Percentiles rank a stretch among this genome's conserved stretches.
phyloP scores from a whole-genome alignment of 345 rosid species.

The Citrus trifoliata region DNA sequence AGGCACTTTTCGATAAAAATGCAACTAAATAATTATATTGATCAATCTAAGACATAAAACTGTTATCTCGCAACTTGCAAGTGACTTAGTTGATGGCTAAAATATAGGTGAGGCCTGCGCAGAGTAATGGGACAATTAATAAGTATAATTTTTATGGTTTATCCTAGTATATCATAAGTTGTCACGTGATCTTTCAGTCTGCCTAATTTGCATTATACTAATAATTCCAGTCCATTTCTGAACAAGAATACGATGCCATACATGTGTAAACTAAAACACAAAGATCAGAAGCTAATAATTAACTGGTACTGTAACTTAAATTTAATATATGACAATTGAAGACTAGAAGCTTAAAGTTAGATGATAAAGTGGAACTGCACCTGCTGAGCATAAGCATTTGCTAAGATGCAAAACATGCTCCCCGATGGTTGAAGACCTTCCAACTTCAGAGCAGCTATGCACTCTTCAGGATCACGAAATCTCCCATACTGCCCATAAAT shows the following conservation, averaged over 20 bases:
- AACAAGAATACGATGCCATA: background rate
- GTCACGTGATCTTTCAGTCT: background rate
- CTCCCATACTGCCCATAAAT: conserved; percentile 62
- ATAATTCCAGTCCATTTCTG: background rate
- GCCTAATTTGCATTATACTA: background rate
- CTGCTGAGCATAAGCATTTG: conserved; percentile 84
- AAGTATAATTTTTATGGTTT: background rate
- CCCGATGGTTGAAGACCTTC: conserved; percentile 49
- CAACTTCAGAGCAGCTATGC: conserved; percentile 49
- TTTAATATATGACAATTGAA: background rate
- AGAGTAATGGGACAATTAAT: too few relatives aligned
- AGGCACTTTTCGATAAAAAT: background rate
- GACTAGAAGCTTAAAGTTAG: background rate
- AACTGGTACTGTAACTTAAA: background rate
- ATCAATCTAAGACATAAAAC: background rate
- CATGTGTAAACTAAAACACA: background rate
- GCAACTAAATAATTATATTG: background rate
- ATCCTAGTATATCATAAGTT: background rate
- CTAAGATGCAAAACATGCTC: conserved; percentile 52
- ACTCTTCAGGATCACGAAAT: conserved; percentile 48
- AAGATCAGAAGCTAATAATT: background rate
- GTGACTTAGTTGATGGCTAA: background rate
- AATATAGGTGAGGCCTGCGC: background rate
- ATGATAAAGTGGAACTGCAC: conserved; percentile 18
- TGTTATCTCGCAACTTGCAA: background rate